Evolutionary conservation across 768 basidiomycete species (phyloP), one percentile per base, ranked within the genome.

Genomic region (Tylopilus felleus): DNA sequence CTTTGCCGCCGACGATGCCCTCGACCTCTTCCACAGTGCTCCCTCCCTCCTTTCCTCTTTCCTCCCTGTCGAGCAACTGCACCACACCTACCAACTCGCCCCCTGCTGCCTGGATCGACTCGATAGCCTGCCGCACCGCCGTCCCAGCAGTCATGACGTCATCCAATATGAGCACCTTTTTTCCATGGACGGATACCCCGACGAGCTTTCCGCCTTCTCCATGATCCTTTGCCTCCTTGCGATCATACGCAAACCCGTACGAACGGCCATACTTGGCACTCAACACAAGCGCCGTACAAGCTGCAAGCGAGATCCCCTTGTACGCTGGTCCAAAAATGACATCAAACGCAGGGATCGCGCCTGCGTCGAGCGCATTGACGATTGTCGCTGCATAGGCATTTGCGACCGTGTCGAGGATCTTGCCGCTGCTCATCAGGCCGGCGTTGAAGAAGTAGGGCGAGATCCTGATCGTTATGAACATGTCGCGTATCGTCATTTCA

Each of bases 371-470:
- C 39, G 76, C 73, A 8, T 75, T 72, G 0, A 88, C 80, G 65
- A 98, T 90, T 13, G 90, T 87, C 1, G 84, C 72, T 3, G 96
- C 92, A 61, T 95, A 98, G 5, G 94, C 91, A 4, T 80, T 75
- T 9, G 93, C 84, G 43, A 96, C 75, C 3, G 85, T 77, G 31
- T 85, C 73, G 44, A 98, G 82, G 36, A 96, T 84, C 1, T 86
- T 82, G 0, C 94, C 93, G 2, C 86, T 84, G 68, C 84, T 90
- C 60, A 99, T 78, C 21, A 93, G 80, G 12, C 92, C 92, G 2
- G 94, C 93, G 65, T 98, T 98, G 79, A 98, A 94, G 71, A 98
- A 99, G 74, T 98, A 98, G 1, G 96, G 97, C 8, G 96, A 99
- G 50, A 80, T 74, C 38, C 92, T 91, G 71, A 14, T 33, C 16